Evolutionary conservation across 148 eudicot species (phyloP), one percentile per base, ranked within the genome.

Genomic region (Camellia sinensis): DNA sequence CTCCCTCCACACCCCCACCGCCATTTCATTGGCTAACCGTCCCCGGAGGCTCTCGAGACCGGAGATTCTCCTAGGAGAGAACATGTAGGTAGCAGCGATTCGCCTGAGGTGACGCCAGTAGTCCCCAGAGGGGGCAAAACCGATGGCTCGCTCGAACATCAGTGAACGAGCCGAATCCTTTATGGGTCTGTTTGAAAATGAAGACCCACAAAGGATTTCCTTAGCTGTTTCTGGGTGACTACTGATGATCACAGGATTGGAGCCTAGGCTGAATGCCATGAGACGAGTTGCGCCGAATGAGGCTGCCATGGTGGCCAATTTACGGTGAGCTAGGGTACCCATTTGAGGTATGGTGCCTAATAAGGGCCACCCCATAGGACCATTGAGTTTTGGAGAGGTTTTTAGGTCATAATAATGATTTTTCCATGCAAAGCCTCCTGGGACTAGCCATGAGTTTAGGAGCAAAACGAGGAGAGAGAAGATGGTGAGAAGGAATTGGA

Each of bases 371-470:
- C 91, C 92, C 7, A 70, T 41, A 1, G 97, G 94, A 43, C 97
- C 94, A 43, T n/a, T 74, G 21, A 92, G 81, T 11, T 81, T 81
- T 19, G 79, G 63, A 54, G 77, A 73, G 77, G 50, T 77, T 57
- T 74, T 82, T 2, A 2, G 18, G 17, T 44, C 52, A 7, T 44
- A 66, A 37, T 77, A 61, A 50, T 84, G 65, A 56, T 82, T 88
- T 84, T 89, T 83, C 97, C 97, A 93, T 86, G 97, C 94, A 81
- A 87, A 87, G 67, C 97, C 97, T 56, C 97, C 94, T 9, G 94
- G 93, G 63, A 84, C 80, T 43, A 89, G 60, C 91, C 94, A 91
- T 4, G 75, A 74, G 86, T 85, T 87, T 21, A 91, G 79, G 41
- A 89, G 63, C n/a, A 84, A 68, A 78, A 83, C 83, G 57, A 82